phyloP scores from a whole-genome alignment of 495 filamentous ascomycete species.

The Daldinia grandis region DNA sequence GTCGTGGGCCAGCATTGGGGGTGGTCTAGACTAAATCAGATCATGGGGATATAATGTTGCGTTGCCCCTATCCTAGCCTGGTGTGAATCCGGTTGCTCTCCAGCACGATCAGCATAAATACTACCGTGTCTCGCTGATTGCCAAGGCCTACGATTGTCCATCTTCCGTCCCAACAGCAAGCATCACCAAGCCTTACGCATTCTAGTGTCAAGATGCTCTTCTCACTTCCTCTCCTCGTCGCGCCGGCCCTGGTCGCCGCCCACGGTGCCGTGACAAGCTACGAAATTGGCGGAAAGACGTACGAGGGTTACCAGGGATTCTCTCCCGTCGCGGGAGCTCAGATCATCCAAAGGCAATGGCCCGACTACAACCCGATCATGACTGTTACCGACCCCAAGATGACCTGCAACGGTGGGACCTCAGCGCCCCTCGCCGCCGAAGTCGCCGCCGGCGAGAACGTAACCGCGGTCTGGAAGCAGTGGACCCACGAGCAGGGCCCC shows the following conservation, averaged over 20 bases:
- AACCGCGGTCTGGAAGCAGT: conserved; percentile 62
- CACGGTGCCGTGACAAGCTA: conserved; percentile 68
- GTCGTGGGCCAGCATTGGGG: background rate
- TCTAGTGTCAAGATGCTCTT: conserved; percentile 43
- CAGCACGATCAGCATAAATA: conserved; percentile 40
- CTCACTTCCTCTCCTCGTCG: conserved; percentile 41
- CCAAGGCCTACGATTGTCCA: conserved; percentile 24
- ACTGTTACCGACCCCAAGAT: conserved; percentile 51
- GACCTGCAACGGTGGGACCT: conserved; percentile 65
- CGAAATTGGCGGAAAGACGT: conserved; percentile 60
- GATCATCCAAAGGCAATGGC: conserved; percentile 65
- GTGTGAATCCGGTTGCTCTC: conserved; percentile 12
- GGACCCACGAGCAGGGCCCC: conserved; percentile 66
- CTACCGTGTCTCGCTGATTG: conserved; percentile 27
- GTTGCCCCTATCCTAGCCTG: conserved; percentile 24
- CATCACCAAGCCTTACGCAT: background rate
- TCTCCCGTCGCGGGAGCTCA: conserved; percentile 53
- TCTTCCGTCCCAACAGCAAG: conserved; percentile 11
- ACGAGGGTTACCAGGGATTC: conserved; percentile 62
- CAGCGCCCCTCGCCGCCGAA: conserved; percentile 53
- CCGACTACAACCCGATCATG: conserved; percentile 62
- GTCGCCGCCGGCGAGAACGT: conserved; percentile 58
- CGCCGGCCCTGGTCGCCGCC: conserved; percentile 53
- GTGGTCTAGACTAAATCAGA: conserved; percentile 15
- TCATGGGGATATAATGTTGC: conserved; percentile 21